phyloP scores from a whole-genome alignment of 257 asterid species.

The Rubia yunnanensis region DNA sequence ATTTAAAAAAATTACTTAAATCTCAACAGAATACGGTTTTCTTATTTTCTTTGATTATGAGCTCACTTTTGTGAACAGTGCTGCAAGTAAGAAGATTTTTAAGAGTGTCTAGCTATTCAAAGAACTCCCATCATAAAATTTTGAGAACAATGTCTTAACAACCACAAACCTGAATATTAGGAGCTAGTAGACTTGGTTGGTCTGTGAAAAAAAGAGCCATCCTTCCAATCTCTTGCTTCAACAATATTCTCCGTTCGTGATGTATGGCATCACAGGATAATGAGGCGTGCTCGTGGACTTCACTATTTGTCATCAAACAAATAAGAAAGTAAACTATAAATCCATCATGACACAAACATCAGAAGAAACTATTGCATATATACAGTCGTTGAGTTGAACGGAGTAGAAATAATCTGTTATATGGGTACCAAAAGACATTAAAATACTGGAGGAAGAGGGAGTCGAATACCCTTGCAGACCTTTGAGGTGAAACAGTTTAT shows the following conservation, averaged over 20 bases:
- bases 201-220: slow-evolving; percentile 95
- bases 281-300: slow-evolving; percentile 90
- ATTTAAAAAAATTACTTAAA: not conserved
- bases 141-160: not conserved
- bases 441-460: not conserved
- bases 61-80: not conserved
- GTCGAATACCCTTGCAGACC: not conserved
- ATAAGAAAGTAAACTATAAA: slow-evolving; percentile 15
- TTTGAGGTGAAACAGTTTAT: not conserved
- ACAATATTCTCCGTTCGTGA: slow-evolving; percentile 76
- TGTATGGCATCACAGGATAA: slow-evolving; percentile 80
- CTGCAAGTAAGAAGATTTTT: not conserved
- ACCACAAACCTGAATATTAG: slow-evolving; percentile 79
- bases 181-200: slow-evolving; percentile 98
- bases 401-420: not conserved
- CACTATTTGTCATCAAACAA: slow-evolving; percentile 47
- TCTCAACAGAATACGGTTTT: not conserved
- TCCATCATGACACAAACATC: slow-evolving; percentile 17
- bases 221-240: slow-evolving; percentile 98
- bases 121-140: not conserved
- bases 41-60: not conserved
- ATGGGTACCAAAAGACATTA: not conserved
- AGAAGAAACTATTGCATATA: slow-evolving; percentile 12
- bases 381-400: not conserved
- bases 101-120: not conserved